Evolutionary conservation across 257 asterid species (phyloP).

Genomic region (Avicennia marina): DNA sequence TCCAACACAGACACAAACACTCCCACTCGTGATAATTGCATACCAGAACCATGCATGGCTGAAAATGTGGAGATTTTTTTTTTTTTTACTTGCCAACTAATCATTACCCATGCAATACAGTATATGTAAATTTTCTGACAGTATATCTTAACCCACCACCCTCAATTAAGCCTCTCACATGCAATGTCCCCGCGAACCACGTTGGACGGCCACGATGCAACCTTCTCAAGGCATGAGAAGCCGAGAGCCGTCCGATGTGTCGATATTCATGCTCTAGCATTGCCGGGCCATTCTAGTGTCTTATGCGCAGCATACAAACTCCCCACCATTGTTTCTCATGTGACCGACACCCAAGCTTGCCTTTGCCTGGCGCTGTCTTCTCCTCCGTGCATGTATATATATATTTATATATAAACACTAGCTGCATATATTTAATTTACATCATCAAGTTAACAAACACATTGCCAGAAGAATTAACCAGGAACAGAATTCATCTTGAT

Average conservation of each 20-base stretch:
- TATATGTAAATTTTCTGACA: not conserved
- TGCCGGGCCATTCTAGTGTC: conserved; percentile 38
- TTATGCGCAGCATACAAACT: conserved; percentile 31
- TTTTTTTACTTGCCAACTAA: not conserved
- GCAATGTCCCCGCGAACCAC: conserved; percentile 39
- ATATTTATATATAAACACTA: not conserved
- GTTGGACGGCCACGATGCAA: conserved; percentile 31
- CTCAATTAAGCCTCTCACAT: conserved; percentile 48
- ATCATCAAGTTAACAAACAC: no score
- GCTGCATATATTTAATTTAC: not conserved
- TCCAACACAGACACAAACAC: no score
- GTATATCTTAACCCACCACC: conserved; percentile 14
- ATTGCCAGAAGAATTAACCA: no score
- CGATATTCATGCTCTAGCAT: conserved; percentile 22
- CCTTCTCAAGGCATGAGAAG: conserved; percentile 10
- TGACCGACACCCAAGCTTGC: conserved; percentile 50
- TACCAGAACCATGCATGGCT: conserved; percentile 4
- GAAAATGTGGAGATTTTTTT: not conserved
- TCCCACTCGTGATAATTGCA: not conserved
- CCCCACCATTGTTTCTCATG: conserved; percentile 78
- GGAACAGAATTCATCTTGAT: no score
- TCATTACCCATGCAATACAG: not conserved
- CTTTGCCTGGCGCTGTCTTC: conserved; percentile 38
- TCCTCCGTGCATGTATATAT: conserved; percentile 10
- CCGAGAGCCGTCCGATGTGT: conserved; percentile 34